Percentiles rank a stretch among this genome's conserved stretches.
Evolutionary conservation across 345 rosid genomes (phyloP).

Genomic region (Gossypium herbaceum): DNA sequence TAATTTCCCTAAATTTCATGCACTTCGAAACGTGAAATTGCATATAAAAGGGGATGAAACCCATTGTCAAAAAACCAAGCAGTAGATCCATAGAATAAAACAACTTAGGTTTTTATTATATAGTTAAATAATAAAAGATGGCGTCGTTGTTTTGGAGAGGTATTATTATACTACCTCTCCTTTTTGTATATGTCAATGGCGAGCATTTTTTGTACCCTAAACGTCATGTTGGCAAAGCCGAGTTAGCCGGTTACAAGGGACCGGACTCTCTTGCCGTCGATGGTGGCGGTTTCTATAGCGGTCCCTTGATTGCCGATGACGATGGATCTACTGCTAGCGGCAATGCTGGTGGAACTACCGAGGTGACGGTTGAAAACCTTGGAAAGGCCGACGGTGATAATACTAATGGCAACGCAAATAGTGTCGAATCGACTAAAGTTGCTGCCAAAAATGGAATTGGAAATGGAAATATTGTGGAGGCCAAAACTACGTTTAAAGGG

Average conservation of each 20-base stretch:
- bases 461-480: neutral
- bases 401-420: neutral
- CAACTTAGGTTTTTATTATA: neutral
- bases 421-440: neutral
- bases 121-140: too few species aligned
- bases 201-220: neutral
- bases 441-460: neutral
- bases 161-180: neutral
- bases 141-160: neutral
- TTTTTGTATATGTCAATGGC: neutral
- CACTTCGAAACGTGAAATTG: neutral
- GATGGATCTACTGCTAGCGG: neutral
- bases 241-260: neutral
- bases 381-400: neutral
- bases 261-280: too few species aligned
- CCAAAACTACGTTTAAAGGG: slow-evolving; percentile 26
- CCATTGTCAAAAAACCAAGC: neutral
- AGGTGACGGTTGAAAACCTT: too few species aligned
- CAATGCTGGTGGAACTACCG: too few species aligned
- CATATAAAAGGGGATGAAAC: neutral
- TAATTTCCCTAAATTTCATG: neutral
- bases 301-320: neutral
- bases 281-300: too few species aligned
- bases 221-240: neutral
- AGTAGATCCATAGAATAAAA: neutral